Evolutionary conservation across 2,329 filamentous ascomycete species (phyloP).

Genomic region (Paracorniculantispora psalliotae): DNA sequence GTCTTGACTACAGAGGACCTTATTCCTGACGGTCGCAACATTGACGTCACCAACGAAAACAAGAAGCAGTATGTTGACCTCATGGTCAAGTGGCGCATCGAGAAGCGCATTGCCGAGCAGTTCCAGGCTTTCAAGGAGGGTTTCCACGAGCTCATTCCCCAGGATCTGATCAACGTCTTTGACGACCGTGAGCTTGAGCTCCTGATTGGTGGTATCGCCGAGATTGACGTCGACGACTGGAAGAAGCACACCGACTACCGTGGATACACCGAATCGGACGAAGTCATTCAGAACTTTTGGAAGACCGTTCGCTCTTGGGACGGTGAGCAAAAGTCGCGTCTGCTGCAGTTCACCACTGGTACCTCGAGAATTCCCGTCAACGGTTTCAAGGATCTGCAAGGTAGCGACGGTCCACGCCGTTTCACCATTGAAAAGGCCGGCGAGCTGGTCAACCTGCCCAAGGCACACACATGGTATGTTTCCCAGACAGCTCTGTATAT

Average conservation of each 20-base stretch:
- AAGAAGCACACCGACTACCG: slow-evolving; percentile 99
- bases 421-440: slow-evolving; percentile 99
- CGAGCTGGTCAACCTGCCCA: slow-evolving; percentile 83
- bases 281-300: slow-evolving; percentile 99
- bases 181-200: slow-evolving; percentile 96
- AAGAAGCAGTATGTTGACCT: slow-evolving; percentile 98
- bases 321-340: slow-evolving; percentile 92
- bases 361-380: slow-evolving; percentile 98
- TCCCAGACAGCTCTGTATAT: neutral
- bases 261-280: slow-evolving; percentile 94
- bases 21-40: slow-evolving; percentile 82
- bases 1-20: slow-evolving; percentile 92
- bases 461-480: slow-evolving; percentile 94
- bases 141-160: slow-evolving; percentile 95
- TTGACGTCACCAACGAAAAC: slow-evolving; percentile 97
- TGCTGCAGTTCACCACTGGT: slow-evolving; percentile 95
- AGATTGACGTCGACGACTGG: slow-evolving; percentile 99
- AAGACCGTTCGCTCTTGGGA: slow-evolving; percentile 96
- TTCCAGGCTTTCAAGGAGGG: slow-evolving; percentile 97
- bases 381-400: slow-evolving; percentile 97
- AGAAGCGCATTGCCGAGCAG: slow-evolving; percentile 96
- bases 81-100: slow-evolving; percentile 98
- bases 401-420: slow-evolving; percentile 86
- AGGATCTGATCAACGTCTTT: slow-evolving; percentile 96
- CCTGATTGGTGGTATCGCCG: slow-evolving; percentile 97